Percentiles rank a stretch among this genome's conserved stretches.
phyloP scores from a whole-genome alignment of 108 stramenopile genomes.

The Skeletonema costatum region DNA sequence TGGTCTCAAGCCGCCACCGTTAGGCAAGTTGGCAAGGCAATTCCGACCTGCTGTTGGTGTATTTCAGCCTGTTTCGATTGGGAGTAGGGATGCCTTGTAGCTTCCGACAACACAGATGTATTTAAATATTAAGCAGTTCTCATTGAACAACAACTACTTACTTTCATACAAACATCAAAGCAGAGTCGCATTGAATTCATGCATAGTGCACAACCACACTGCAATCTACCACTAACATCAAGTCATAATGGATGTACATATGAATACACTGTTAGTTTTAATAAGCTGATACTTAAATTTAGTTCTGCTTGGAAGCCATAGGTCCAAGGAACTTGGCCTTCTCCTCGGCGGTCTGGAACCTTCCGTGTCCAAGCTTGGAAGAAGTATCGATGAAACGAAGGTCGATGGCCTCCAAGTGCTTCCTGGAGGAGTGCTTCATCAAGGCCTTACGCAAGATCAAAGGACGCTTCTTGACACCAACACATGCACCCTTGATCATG shows the following conservation, averaged over 20 bases:
- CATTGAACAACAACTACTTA: too few species aligned
- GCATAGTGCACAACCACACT: too few species aligned
- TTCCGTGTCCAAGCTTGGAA: conserved; percentile 99
- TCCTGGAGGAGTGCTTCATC: conserved; percentile 90
- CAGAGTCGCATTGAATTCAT: too few species aligned
- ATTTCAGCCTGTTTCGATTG: conserved; percentile 46
- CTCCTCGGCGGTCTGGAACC: conserved; percentile 99
- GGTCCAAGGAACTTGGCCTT: conserved; percentile 99
- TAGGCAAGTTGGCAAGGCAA: conserved; percentile 64
- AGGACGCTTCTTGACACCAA: conserved; percentile 98
- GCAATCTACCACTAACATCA: too few species aligned
- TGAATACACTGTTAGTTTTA: not conserved
- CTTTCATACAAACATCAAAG: too few species aligned
- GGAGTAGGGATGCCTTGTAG: conserved; percentile 25
- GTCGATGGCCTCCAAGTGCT: conserved; percentile 96
- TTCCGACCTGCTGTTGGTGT: conserved; percentile 69
- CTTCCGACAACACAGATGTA: not conserved
- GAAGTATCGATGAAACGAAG: conserved; percentile 99
- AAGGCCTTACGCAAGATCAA: conserved; percentile 97
- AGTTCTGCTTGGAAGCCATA: conserved; percentile 92
- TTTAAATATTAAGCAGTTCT: too few species aligned
- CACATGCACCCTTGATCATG: conserved; percentile 99
- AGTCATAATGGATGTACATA: too few species aligned
- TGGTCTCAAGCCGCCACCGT: conserved; percentile 72
- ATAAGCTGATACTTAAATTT: conserved; percentile 13